Conservation (phyloP, 805 yeast genomes). For the Ogataea methanolica region DNA sequence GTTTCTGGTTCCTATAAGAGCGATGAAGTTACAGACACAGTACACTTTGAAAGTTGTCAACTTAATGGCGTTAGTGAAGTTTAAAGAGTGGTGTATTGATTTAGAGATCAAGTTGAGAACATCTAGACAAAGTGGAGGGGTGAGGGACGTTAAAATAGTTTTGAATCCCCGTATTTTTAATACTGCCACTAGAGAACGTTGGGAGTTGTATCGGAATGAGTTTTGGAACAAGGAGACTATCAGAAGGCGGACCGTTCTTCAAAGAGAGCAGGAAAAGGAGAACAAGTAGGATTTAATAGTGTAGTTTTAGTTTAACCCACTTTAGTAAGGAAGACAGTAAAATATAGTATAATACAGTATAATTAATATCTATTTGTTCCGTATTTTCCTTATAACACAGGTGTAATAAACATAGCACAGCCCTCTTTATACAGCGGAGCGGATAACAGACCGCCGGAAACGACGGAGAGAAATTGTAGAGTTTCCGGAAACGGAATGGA, state of each 20-base stretch:
- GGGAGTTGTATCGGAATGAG: constrained; percentile 92
- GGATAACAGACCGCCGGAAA: too few relatives aligned
- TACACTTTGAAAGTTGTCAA: constrained; percentile 6
- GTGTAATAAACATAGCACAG: too few relatives aligned
- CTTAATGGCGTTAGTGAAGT: constrained; percentile 4
- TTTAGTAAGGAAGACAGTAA: too few relatives aligned
- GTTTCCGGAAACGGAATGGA: too few relatives aligned
- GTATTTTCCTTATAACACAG: too few relatives aligned
- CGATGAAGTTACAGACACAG: constrained; percentile 8
- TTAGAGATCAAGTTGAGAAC: constrained; percentile 20
- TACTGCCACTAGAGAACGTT: constrained; percentile 81
- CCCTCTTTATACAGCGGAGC: too few relatives aligned
- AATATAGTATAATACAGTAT: too few relatives aligned
- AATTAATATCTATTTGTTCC: too few relatives aligned
- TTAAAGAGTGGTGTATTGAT: constrained; percentile 22
- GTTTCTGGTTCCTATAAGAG: constrained; percentile 12
- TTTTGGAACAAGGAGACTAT: constrained; percentile 87
- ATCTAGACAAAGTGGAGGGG: constrained; percentile 64
- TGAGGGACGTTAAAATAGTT: constrained; percentile 73
- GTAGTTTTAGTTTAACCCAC: too few relatives aligned
- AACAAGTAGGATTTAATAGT: background rate
- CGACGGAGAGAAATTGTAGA: too few relatives aligned
- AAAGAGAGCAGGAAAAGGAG: constrained; percentile 13
- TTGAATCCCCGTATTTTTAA: constrained; percentile 78
- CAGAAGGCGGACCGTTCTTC: constrained; percentile 41